Evolutionary conservation across 305 asterid species (phyloP), one percentile per base, ranked within the genome.

Genomic region (Fraxinus sp.): DNA sequence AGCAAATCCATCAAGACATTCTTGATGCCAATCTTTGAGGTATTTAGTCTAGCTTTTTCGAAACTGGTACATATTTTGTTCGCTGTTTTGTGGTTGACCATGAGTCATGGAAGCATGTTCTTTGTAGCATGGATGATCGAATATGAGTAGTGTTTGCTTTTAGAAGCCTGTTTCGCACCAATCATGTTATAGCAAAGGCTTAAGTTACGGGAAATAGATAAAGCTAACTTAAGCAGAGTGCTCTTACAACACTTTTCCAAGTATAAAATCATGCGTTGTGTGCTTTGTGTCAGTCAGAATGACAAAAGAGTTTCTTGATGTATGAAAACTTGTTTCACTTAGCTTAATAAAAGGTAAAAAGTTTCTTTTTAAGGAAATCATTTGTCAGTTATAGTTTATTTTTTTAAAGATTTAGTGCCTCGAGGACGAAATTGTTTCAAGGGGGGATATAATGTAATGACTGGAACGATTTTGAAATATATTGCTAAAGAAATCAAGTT

Each of bases 1-100:
- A 97, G 99, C 92, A 97, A 97, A 89, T 97, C 99, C 86, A 97
- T 97, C 76, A 28, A 28, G 30, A 28, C 30, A 28, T 28, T 28
- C 30, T 28, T 97, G 91, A 97, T 97, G 99, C 97, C 97, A 84
- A 91, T 97, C 80, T 97, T 97, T 78, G 98, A 97, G 99, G 99
- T 96, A 90, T 70, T 83, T 22, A 18, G n/a, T 84, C 57, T 80
- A 76, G 83, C 30, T 57, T 77, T 72, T 80, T 46, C 59, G 28
- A 11, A 6, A 41, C 30, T 10, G 46, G 4, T 78, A 32, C 74
- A 8, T 62, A 57, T n/a, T 78, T 74, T 73, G 70, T 82, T 77
- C 5, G 16, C 16, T 68, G 20, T 71, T 33, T 30, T 81, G 10
- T 74, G 62, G 33, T 73, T 37, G 64, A 16, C 75, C 76, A 41